These are phyloP conservation scores for Zymoseptoria ardabiliae DNA, from an alignment of 2,329 filamentous ascomycete species.

Conservation along the genomic window DNA sequence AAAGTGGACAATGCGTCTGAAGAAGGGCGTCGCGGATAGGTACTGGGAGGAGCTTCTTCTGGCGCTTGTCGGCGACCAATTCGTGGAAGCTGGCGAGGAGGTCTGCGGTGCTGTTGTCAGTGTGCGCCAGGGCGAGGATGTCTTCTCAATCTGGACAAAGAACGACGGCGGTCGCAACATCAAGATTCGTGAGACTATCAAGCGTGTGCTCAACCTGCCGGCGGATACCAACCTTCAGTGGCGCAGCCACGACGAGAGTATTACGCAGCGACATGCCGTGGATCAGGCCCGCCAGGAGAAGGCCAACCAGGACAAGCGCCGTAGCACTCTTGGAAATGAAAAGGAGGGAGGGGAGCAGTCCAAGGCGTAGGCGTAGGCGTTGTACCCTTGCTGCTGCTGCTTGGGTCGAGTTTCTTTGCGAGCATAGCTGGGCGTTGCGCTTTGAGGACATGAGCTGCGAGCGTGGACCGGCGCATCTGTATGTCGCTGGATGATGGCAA, in stretches of 20 bases:
- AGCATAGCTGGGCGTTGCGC: background rate
- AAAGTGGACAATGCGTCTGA: constrained; percentile 94
- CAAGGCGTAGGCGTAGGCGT: background rate
- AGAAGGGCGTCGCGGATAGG: constrained; percentile 92
- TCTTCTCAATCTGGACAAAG: constrained; percentile 95
- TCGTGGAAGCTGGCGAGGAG: constrained; percentile 84
- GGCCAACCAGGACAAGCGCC: constrained; percentile 42
- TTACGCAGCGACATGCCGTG: constrained; percentile 81
- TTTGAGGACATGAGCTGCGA: background rate
- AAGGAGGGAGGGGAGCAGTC: constrained; percentile 7
- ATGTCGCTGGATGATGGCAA: background rate
- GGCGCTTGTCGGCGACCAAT: constrained; percentile 88
- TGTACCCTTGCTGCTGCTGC: background rate
- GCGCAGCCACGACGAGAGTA: constrained; percentile 94
- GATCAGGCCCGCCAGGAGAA: constrained; percentile 90
- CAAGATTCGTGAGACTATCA: constrained; percentile 96
- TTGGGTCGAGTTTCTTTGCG: background rate
- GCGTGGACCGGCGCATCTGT: background rate
- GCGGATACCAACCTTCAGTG: constrained; percentile 85
- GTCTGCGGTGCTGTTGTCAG: constrained; percentile 92
- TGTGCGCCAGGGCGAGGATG: constrained; percentile 90
- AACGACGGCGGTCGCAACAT: constrained; percentile 89
- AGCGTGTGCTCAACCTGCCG: constrained; percentile 78
- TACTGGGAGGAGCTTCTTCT: constrained; percentile 95
- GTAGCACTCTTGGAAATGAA: constrained; percentile 28